Conservation (phyloP, 768 basidiomycete genomes). For the Kwoniella heveanensis region DNA sequence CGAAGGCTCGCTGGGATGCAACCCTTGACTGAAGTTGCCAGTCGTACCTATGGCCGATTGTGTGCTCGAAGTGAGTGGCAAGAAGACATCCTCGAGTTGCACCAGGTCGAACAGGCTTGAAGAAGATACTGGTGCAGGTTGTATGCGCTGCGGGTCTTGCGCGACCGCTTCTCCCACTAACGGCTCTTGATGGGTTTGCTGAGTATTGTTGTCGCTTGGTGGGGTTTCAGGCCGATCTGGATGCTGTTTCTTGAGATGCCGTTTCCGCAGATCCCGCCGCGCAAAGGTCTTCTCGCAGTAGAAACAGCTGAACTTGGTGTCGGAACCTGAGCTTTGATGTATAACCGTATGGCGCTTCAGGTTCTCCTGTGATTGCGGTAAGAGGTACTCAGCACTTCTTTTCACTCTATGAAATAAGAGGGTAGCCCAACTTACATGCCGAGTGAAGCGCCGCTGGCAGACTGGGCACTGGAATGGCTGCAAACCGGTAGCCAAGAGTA, state of each 20-base stretch:
- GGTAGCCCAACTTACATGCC: not conserved
- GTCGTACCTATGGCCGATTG: not conserved
- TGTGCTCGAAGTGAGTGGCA: not conserved
- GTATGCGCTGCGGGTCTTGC: no score
- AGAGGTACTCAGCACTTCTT: no score
- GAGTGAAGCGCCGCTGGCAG: conserved; percentile 2
- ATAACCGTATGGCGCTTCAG: conserved; percentile 7
- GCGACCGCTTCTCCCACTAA: no score
- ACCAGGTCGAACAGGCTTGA: conserved; percentile 2
- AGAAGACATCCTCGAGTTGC: not conserved
- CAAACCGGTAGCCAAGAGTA: not conserved
- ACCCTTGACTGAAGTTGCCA: not conserved
- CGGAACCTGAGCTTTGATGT: not conserved
- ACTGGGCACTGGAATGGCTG: conserved; percentile 9
- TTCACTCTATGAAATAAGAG: not conserved
- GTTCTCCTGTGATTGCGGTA: no score
- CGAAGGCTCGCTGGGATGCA: not conserved
- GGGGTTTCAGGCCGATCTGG: conserved; percentile 2
- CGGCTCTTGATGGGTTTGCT: no score
- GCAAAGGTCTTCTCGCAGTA: conserved; percentile 5
- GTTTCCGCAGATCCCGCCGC: conserved; percentile 4
- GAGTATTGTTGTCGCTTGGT: not conserved
- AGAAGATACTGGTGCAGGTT: not conserved
- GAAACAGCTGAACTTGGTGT: conserved; percentile 4
- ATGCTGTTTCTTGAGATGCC: conserved; percentile 12